Conservation (phyloP, 2,329 filamentous ascomycete species). For the Penicillium sp. region DNA sequence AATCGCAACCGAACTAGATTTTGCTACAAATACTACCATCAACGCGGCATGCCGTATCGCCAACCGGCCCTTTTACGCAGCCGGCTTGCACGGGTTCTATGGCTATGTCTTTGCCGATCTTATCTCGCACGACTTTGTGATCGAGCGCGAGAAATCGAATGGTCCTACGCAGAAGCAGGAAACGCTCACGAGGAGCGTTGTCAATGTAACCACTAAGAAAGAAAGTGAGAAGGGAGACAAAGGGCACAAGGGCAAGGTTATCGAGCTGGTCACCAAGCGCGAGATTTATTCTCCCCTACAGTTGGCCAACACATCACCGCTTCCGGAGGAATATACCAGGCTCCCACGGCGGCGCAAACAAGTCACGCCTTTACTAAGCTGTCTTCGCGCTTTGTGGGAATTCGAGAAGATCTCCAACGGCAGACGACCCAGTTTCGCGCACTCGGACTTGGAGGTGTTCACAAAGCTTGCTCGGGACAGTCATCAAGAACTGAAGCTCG, state of each 20-base stretch:
- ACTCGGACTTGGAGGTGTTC: constrained; percentile 73
- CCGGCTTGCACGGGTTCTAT: constrained; percentile 84
- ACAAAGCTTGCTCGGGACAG: constrained; percentile 76
- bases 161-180: constrained; percentile 66
- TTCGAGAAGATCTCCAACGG: constrained; percentile 67
- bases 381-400: constrained; percentile 86
- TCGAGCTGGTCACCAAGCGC: constrained; percentile 87
- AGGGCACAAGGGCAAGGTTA: constrained; percentile 56
- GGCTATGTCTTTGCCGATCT: constrained; percentile 95
- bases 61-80: constrained; percentile 83
- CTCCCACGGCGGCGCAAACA: constrained; percentile 69
- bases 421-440: constrained; percentile 59
- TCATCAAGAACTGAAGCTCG: constrained; percentile 73
- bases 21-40: constrained; percentile 73
- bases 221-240: constrained; percentile 55
- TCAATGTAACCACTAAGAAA: constrained; percentile 70
- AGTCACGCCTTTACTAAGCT: constrained; percentile 83
- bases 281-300: constrained; percentile 88
- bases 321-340: constrained; percentile 71
- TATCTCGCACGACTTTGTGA: constrained; percentile 84
- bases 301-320: constrained; percentile 76
- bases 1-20: constrained; percentile 85
- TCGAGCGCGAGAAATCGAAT: constrained; percentile 84
- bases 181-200: constrained; percentile 74
- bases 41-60: constrained; percentile 84